Evolutionary conservation across 768 basidiomycete genomes (phyloP), one percentile per base, ranked within the genome.

Genomic region (Dendrothele bispora): DNA sequence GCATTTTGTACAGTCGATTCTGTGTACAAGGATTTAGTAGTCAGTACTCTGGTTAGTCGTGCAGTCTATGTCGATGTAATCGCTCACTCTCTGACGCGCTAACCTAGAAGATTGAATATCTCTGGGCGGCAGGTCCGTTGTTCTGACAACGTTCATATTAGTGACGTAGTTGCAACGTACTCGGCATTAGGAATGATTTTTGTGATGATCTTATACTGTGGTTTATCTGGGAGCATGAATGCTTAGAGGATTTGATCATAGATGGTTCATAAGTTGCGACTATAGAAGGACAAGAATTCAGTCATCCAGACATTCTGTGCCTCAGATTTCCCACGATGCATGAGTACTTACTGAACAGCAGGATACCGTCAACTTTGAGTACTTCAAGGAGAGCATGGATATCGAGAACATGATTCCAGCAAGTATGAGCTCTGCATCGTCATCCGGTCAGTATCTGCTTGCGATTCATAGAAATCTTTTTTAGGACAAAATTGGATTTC

Each of bases 1-100:
- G 66, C 68, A 7, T 65, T 70, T 52, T 73, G 72, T 1, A 72
- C 66, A 22, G 69, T 64, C 24, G 70, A 73, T 55, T 73, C 71
- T 72, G 54, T 17, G 11, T 10, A n/a, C n/a, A n/a, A n/a, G n/a
- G 32, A 18, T 11, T 22, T 18, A 27, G 25, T 27, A 35, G 46
- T 46, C 18, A 30, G 47, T 25, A 45, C n/a, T n/a, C n/a, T n/a
- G n/a, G n/a, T n/a, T n/a, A n/a, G n/a, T n/a, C n/a, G n/a, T n/a
- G n/a, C n/a, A n/a, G n/a, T n/a, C n/a, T n/a, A n/a, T n/a, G n/a
- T n/a, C n/a, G 7, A 7, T n/a, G n/a, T n/a, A 29, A 25, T 2
- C 10, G 51, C 63, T 17, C 52, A 69, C 70, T 73, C 53, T 73
- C n/a, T 72, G 57, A 73, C 70, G 3, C n/a, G 70, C 65, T 49